Evolutionary conservation across 2,329 filamentous ascomycete species (phyloP).

Genomic region (Botryotinia calthae): DNA sequence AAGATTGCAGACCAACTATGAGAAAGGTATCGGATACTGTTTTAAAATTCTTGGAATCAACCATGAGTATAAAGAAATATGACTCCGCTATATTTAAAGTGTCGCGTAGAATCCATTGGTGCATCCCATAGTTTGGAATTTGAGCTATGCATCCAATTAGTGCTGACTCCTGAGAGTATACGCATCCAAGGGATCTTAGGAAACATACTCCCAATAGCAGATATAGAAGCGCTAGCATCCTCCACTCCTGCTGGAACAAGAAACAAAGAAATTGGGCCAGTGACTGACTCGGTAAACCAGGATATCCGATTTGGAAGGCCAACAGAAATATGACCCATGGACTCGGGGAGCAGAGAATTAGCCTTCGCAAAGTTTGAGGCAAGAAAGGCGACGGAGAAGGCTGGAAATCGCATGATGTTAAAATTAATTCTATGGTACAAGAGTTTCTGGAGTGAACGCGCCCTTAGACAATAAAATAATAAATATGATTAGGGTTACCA

Average conservation of each 20-base stretch:
- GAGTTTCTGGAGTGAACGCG: background rate
- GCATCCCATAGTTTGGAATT: conserved; percentile 1
- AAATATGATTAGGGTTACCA: background rate
- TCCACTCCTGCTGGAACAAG: conserved; percentile 8
- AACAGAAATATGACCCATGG: background rate
- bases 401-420: background rate
- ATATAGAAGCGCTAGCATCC: background rate
- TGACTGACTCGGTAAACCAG: background rate
- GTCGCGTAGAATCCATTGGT: background rate
- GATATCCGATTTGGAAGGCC: background rate
- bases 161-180: background rate
- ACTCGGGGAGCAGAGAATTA: background rate
- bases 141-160: background rate
- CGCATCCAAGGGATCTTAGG: background rate
- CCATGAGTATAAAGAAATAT: conserved; percentile 3
- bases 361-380: background rate
- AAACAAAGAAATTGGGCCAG: conserved; percentile 9
- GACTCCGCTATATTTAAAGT: background rate
- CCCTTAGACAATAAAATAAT: background rate
- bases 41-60: background rate
- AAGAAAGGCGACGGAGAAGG: background rate
- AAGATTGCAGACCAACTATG: background rate
- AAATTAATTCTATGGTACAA: background rate
- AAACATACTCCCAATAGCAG: background rate
- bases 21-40: background rate